Evolutionary conservation across 2,329 filamentous ascomycete species (phyloP), one percentile per base, ranked within the genome.

Genomic region (Colletotrichum siamense): DNA sequence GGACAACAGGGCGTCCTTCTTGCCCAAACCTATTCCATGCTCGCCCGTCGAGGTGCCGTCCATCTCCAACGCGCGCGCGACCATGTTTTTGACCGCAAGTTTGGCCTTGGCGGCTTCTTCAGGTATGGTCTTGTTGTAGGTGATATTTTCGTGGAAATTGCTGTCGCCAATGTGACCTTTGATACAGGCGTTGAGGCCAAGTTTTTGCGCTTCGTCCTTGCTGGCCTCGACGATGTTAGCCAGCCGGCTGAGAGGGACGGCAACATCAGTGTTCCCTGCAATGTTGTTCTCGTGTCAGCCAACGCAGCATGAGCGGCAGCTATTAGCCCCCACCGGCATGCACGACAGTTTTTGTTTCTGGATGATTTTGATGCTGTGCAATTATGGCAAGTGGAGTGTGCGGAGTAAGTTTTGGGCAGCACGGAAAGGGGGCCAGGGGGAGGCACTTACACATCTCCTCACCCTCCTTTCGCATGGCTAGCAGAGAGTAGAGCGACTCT

Each of bases 91-190:
- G 63, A 98, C 94, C 94, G 78, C 95, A 95, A 71, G 89, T 90
- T 83, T 96, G 94, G 97, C 95, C 78, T 94, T 94, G 62, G 90
- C 92, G 71, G 90, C 91, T 84, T 98, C 94, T 28, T 88, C 91
- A 5, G 91, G 89, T 72, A 95, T 89, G 32, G 88, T 89, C 26
- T 90, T 91, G 84, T 96, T 92, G 84, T 98, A 98, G 86, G 98
- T 93, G 85, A 98, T 96, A 82, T 93, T 95, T 83, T 96, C 94
- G 84, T 98, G 96, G 87, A 98, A 98, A 84, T 98, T 98, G 49
- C 96, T 96, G 82, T 98, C 95, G 16, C 96, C 96, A 73, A 98
- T 94, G 82, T 98, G 96, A 6, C 96, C 96, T 7, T 98, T 88
- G 34, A 98, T 94, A 81, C 94, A 95, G 2, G 95, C 95, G 82